A percentile compares a stretch with the other conserved stretches of the same genome.
These are phyloP conservation scores for Alliaria petiolata DNA, from an alignment of 345 rosid genomes.

Conservation along the genomic window DNA sequence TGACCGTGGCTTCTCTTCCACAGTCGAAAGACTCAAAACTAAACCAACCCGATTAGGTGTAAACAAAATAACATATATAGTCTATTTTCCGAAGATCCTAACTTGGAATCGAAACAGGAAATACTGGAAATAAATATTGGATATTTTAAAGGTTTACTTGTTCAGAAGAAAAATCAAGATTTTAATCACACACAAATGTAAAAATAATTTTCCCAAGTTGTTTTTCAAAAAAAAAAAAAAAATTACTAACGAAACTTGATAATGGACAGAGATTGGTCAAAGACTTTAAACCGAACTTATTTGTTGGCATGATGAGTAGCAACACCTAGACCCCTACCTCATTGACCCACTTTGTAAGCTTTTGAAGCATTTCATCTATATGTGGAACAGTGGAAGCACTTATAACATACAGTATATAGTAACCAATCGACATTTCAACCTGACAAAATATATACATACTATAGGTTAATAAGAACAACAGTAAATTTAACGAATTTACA, in stretches of 20 bases:
- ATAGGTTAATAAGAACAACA: neutral
- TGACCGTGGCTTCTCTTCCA: neutral
- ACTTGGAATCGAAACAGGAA: neutral
- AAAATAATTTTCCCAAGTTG: neutral
- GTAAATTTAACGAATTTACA: neutral
- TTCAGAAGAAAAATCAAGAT: neutral
- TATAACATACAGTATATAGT: neutral
- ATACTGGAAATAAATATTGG: neutral
- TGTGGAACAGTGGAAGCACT: neutral
- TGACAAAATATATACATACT: neutral
- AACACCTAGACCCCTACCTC: slow-evolving; percentile 13
- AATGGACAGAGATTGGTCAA: slow-evolving; percentile 20
- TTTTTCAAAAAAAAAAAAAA: neutral
- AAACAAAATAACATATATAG: neutral
- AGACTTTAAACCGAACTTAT: slow-evolving; percentile 11
- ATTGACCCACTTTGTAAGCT: slow-evolving; percentile 4
- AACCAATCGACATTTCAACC: neutral
- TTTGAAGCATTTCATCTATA: neutral
- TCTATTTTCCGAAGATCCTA: neutral
- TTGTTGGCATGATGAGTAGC: slow-evolving; percentile 20
- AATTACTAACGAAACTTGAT: neutral
- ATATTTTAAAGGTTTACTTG: neutral
- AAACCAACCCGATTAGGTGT: neutral
- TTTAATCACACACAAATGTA: neutral
- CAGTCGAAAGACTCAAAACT: neutral